These are phyloP conservation scores for Plasmodium ovale DNA, from an alignment of 169 alveolate genomes.

Conservation along the genomic window DNA sequence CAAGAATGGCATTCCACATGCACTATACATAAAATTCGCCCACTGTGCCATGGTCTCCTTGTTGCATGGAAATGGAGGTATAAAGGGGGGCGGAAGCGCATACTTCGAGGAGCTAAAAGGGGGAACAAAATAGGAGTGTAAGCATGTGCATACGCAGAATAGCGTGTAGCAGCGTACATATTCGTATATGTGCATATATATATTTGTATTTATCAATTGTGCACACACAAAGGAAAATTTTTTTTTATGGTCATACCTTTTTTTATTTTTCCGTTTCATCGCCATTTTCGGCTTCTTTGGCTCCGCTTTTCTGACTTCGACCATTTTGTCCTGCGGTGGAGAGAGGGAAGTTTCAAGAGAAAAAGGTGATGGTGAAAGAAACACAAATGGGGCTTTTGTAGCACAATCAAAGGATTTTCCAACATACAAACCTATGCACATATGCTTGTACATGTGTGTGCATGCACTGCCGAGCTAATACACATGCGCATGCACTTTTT, in stretches of 20 bases:
- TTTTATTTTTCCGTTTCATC: slow-evolving; percentile 48
- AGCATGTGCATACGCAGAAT: neutral
- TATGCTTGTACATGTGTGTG: neutral
- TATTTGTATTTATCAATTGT: no score
- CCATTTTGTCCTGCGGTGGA: slow-evolving; percentile 43
- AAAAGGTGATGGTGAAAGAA: no score
- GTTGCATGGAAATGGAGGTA: slow-evolving; percentile 59
- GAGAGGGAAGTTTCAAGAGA: slow-evolving; percentile 7
- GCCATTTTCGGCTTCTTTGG: slow-evolving; percentile 65
- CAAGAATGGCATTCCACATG: slow-evolving; percentile 68
- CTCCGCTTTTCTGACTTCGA: slow-evolving; percentile 68
- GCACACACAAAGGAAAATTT: neutral
- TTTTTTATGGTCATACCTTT: slow-evolving; percentile 9
- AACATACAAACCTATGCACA: neutral
- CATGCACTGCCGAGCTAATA: no score
- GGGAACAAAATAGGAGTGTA: neutral
- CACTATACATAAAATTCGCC: slow-evolving; percentile 68
- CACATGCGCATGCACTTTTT: neutral
- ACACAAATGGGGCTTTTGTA: no score
- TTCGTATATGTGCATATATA: slow-evolving; percentile 3
- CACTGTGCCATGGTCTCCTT: slow-evolving; percentile 68
- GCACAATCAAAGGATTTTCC: no score
- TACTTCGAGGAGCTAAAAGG: slow-evolving; percentile 31
- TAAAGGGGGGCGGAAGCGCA: slow-evolving; percentile 42
- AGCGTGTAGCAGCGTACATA: neutral